These are phyloP conservation scores for Rhynchosporium graminicola DNA, from an alignment of 2,329 filamentous ascomycete genomes.

Conservation along the genomic window DNA sequence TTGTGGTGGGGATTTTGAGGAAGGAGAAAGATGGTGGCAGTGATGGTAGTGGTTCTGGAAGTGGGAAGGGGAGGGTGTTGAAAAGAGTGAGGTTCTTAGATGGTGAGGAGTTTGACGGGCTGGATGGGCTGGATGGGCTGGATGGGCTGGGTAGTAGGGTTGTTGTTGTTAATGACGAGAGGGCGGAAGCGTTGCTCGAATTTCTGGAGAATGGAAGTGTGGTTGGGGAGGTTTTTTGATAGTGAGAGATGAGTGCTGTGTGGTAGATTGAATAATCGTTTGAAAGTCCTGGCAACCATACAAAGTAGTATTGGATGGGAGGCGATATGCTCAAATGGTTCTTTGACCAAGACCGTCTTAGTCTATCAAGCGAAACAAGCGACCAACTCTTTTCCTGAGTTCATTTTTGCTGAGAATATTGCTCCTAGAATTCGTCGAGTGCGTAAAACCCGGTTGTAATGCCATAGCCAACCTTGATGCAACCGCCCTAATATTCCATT, in stretches of 20 bases:
- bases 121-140: neutral
- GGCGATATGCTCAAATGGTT: neutral
- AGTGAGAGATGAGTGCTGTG: neutral
- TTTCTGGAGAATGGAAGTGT: constrained; percentile 4
- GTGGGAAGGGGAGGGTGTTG: neutral
- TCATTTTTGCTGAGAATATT: neutral
- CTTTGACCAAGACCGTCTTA: neutral
- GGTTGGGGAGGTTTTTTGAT: constrained; percentile 5
- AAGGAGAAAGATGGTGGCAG: neutral
- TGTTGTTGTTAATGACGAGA: neutral
- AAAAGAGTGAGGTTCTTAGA: constrained; percentile 8
- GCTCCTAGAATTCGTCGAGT: neutral
- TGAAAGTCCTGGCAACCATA: neutral
- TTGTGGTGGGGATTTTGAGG: constrained; percentile 17
- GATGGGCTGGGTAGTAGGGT: neutral
- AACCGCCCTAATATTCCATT: constrained; percentile 19
- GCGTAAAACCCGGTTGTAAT: neutral
- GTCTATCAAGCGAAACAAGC: neutral
- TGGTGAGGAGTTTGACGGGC: neutral
- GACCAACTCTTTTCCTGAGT: neutral
- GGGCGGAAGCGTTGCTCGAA: neutral
- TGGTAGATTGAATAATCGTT: constrained; percentile 1
- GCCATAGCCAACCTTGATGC: neutral
- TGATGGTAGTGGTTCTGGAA: neutral
- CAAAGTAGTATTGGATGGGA: neutral